Conservation (phyloP, 2,329 filamentous ascomycete species). For the Emericellopsis cladophorae region DNA sequence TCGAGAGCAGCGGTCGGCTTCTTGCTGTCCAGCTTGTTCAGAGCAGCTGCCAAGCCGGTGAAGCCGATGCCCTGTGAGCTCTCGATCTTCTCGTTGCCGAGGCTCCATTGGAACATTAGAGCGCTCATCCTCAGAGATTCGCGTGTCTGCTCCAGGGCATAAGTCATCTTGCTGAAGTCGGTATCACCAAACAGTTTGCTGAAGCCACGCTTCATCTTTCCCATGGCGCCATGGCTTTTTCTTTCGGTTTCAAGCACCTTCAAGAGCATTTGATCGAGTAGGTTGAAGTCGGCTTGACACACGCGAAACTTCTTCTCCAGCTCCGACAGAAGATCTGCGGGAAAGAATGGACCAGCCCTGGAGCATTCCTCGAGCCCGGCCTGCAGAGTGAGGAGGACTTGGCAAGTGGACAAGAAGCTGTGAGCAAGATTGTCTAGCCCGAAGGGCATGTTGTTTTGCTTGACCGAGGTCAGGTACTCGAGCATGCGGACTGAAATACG, state of each 20-base stretch:
- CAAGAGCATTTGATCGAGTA: constrained; percentile 49
- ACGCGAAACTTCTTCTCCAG: constrained; percentile 51
- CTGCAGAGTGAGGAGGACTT: constrained; percentile 56
- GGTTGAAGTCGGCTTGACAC: constrained; percentile 47
- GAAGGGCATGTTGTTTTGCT: constrained; percentile 30
- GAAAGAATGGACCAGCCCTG: constrained; percentile 37
- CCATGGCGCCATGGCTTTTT: constrained; percentile 38
- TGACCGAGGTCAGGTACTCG: constrained; percentile 47
- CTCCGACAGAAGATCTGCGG: constrained; percentile 48
- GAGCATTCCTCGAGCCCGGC: constrained; percentile 45
- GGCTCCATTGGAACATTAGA: constrained; percentile 51
- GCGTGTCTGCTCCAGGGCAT: constrained; percentile 41
- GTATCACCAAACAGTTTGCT: constrained; percentile 50
- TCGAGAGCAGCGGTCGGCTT: not conserved
- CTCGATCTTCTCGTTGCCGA: constrained; percentile 45
- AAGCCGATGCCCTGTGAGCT: constrained; percentile 53
- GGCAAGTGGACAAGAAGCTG: constrained; percentile 55
- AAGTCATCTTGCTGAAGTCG: constrained; percentile 47
- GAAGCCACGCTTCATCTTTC: constrained; percentile 47
- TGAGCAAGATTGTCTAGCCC: constrained; percentile 48
- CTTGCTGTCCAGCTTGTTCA: constrained; percentile 28
- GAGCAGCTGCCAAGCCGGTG: constrained; percentile 50
- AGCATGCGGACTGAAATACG: constrained; percentile 52
- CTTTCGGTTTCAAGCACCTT: constrained; percentile 50
- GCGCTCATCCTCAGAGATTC: constrained; percentile 52